phyloP scores from a whole-genome alignment of 1,284 basidiomycete species.

The Boletus nobilissimus region DNA sequence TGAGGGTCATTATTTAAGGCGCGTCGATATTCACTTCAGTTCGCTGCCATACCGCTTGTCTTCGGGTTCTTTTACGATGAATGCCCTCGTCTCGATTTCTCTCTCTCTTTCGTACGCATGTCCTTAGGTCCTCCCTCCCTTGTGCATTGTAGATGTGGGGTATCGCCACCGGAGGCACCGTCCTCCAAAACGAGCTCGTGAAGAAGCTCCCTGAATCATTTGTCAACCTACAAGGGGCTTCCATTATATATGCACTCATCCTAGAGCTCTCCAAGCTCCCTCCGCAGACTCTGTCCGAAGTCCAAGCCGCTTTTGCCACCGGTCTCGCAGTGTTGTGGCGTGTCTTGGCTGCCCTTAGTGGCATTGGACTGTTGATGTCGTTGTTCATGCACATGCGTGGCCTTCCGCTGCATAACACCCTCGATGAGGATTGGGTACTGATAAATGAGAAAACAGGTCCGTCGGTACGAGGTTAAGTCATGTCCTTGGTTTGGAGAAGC shows the following conservation, averaged over 20 bases:
- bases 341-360: not conserved
- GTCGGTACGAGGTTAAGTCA: too few species aligned
- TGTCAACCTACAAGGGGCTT: constrained; percentile 21
- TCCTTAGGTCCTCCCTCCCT: not conserved
- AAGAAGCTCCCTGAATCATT: constrained; percentile 41
- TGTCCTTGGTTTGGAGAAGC: too few species aligned
- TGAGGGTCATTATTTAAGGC: too few species aligned
- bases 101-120: not conserved
- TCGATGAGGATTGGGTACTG: too few species aligned
- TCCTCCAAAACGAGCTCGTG: constrained; percentile 32
- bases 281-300: not conserved
- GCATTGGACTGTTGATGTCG: too few species aligned
- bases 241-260: constrained; percentile 23
- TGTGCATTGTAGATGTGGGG: not conserved
- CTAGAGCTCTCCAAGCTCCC: constrained; percentile 12
- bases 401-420: too few species aligned
- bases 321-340: constrained; percentile 8
- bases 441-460: too few species aligned
- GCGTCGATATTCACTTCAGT: too few species aligned
- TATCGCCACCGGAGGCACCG: not conserved
- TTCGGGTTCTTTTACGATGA: too few species aligned
- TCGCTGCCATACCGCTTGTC: too few species aligned
- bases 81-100: too few species aligned
- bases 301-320: constrained; percentile 3
- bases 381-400: too few species aligned